Evolutionary conservation across 805 yeast genomes (phyloP).

Genomic region (Henningerozyma blattae): DNA sequence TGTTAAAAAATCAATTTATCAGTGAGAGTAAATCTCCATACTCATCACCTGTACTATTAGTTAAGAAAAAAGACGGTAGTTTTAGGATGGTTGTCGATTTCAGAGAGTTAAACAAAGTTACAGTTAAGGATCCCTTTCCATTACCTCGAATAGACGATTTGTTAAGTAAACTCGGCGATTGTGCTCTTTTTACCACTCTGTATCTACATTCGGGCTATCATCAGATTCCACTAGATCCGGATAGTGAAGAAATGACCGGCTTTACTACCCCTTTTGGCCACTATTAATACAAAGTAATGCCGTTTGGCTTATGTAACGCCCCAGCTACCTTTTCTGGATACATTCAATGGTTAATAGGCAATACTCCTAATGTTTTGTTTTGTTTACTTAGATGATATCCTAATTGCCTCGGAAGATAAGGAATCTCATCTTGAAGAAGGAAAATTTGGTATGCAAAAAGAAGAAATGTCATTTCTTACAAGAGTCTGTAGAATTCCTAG

Average conservation of each 20-base stretch:
- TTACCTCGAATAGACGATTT: constrained; percentile 4
- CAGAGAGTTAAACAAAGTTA: constrained; percentile 4
- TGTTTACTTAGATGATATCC: constrained; percentile 10
- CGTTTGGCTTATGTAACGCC: constrained; percentile 9
- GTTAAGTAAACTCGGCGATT: constrained; percentile 1
- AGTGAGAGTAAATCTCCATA: constrained; percentile 6
- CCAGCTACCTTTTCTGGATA: constrained; percentile 10
- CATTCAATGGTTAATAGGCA: constrained; percentile 10
- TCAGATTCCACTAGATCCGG: constrained; percentile 4
- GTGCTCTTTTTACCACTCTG: constrained; percentile 3
- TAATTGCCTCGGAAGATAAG: constrained; percentile 3
- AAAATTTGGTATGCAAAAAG: constrained; percentile 5
- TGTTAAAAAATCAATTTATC: constrained; percentile 4
- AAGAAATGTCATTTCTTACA: constrained; percentile 7
- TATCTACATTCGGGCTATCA: constrained; percentile 8
- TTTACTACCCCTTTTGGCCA: constrained; percentile 7
- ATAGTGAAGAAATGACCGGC: constrained; percentile 4
- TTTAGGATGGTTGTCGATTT: constrained; percentile 5
- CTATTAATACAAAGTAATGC: constrained; percentile 10
- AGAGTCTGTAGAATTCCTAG: constrained; percentile 5
- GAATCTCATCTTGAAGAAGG: constrained; percentile 4
- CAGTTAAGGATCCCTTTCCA: constrained; percentile 5
- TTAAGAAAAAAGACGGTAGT: constrained; percentile 7
- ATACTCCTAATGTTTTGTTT: constrained; percentile 4
- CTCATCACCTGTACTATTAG: constrained; percentile 8